Conservation (phyloP, 257 asterid genomes). For the Primulina eburnea region DNA sequence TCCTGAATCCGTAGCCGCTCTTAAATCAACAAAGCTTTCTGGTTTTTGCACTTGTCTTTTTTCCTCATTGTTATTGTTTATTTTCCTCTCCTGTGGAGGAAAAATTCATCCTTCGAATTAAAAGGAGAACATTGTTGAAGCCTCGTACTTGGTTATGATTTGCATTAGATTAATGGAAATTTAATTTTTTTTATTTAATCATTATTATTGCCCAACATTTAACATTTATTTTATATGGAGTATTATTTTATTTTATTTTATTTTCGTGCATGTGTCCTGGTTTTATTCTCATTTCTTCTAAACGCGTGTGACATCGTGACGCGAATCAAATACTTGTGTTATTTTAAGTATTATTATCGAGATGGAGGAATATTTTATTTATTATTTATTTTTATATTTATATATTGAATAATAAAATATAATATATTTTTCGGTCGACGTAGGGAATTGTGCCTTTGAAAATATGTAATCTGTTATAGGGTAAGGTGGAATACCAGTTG, state of each 20-base stretch:
- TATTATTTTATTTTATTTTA: no score
- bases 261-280: neutral
- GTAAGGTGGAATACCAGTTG: constrained; percentile 41
- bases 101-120: constrained; percentile 28
- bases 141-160: constrained; percentile 24
- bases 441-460: constrained; percentile 43
- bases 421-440: constrained; percentile 31
- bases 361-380: no score
- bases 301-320: neutral
- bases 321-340: neutral
- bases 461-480: constrained; percentile 32
- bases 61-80: constrained; percentile 7
- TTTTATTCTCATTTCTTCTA: no score
- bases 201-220: constrained; percentile 12
- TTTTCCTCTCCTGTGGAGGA: constrained; percentile 20
- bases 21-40: neutral
- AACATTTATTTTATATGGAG: constrained; percentile 9
- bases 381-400: no score
- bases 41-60: neutral
- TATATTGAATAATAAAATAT: constrained; percentile 20
- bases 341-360: no score
- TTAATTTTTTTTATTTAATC: constrained; percentile 18
- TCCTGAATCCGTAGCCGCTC: constrained; percentile 20
- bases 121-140: constrained; percentile 23
- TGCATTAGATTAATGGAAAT: constrained; percentile 31